Evolutionary conservation across 2,329 filamentous ascomycete species (phyloP).

Genomic region (Fusarium torreyae): DNA sequence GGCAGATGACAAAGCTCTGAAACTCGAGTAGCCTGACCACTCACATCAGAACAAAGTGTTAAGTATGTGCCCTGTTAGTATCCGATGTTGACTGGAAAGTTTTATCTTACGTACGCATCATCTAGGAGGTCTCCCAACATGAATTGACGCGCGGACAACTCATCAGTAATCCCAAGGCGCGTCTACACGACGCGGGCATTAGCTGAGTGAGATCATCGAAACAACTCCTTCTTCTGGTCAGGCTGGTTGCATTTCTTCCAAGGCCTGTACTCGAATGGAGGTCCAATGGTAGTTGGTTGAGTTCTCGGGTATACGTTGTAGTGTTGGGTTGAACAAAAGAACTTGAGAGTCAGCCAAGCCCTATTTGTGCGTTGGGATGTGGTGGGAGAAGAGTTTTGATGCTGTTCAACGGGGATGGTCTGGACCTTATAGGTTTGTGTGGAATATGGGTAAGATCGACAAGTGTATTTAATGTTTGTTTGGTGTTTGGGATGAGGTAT

Average conservation of each 20-base stretch:
- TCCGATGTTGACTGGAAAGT: background rate
- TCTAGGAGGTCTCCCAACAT: background rate
- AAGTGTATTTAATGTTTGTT: background rate
- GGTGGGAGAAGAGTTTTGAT: background rate
- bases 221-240: background rate
- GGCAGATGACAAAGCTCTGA: background rate
- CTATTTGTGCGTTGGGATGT: constrained; percentile 15
- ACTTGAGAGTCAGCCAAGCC: constrained; percentile 13
- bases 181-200: background rate
- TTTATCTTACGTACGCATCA: background rate
- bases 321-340: constrained; percentile 13
- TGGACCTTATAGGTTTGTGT: background rate
- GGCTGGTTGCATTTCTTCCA: background rate
- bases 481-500: no score
- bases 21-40: background rate
- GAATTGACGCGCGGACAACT: background rate
- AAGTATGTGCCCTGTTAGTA: background rate
- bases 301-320: background rate
- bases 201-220: background rate
- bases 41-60: background rate
- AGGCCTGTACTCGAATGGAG: background rate
- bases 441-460: background rate
- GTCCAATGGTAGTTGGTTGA: background rate
- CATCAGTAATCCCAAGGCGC: background rate
- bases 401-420: background rate